Evolutionary conservation across 2,329 filamentous ascomycete genomes (phyloP), one percentile per base, ranked within the genome.

Genomic region (Curvularia lunata): DNA sequence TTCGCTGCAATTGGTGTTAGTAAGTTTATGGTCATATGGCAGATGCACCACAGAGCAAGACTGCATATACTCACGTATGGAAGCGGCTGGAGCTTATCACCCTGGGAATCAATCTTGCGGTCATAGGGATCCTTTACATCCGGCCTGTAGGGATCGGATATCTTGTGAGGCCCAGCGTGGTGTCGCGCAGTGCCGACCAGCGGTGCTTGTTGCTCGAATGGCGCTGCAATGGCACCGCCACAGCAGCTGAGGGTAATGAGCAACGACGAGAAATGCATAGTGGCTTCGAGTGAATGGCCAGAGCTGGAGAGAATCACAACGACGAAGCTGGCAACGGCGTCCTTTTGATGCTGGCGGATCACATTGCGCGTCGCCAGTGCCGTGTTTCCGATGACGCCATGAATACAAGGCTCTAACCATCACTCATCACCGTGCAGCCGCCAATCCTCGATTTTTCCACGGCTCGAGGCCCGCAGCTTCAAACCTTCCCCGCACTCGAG

Each of bases 81-180:
- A 52, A 88, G 76, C 25, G 89, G 88, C 62, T 89, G 83, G n/a
- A 89, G 78, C 10, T 82, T 78, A 2, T 86, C 79, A 12, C 83
- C 84, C 42, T 88, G 71, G 5, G 86, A 75, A 71, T 91, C 88
- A 40, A 90, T 76, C 42, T 86, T 84, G 55, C 78, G 78, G 72
- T 91, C 88, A 60, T 86, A 83, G 0, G 86, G 85, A 64, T 91
- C 87, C 48, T 79, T 80, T 68, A 85, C 78, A 7, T 78, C 84
- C 0, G 86, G 86, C 10, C 81, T 85, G 68, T 88, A 91, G 0
- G 87, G 87, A 3, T 78, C 67, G 13, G 49, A 55, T 13, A 67
- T 56, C 41, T 64, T 68, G 52, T 65, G 63, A 21, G 66, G 60
- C 28, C 68, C 68, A 45, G 69, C 68, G 56, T 68, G 66, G 60